A percentile compares a stretch with the other conserved stretches of the same genome.
Evolutionary conservation across 2,329 filamentous ascomycete genomes (phyloP).

Genomic region (Arthrobotrys megalospora): DNA sequence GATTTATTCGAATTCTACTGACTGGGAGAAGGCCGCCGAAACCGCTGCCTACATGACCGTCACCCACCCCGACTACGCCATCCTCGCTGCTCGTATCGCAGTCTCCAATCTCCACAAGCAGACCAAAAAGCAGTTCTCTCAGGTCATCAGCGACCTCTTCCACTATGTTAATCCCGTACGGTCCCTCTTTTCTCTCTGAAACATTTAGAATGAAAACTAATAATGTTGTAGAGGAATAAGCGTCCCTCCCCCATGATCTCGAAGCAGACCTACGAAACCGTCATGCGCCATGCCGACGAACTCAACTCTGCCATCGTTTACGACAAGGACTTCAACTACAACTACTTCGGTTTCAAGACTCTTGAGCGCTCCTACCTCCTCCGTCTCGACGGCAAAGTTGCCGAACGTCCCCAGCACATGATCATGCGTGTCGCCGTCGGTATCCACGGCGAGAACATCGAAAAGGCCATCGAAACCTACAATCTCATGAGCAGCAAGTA

Average conservation of each 20-base stretch:
- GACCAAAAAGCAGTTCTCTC: constrained; percentile 99
- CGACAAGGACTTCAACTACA: constrained; percentile 99
- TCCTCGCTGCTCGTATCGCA: constrained; percentile 96
- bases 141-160: constrained; percentile 92
- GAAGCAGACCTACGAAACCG: constrained; percentile 86
- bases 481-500: constrained; percentile 99
- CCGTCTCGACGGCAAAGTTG: constrained; percentile 94
- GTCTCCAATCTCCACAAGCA: constrained; percentile 99
- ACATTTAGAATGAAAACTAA: constrained; percentile 11
- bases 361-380: constrained; percentile 97
- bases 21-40: constrained; percentile 83
- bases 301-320: constrained; percentile 99
- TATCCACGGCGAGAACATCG: constrained; percentile 94
- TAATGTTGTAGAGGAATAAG: constrained; percentile 75
- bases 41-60: constrained; percentile 99
- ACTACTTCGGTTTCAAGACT: constrained; percentile 99
- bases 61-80: constrained; percentile 98
- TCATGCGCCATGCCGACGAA: constrained; percentile 97
- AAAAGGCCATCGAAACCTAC: constrained; percentile 96
- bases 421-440: constrained; percentile 99
- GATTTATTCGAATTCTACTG: not conserved
- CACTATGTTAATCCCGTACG: constrained; percentile 87
- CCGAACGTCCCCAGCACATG: constrained; percentile 98
- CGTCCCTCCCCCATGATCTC: constrained; percentile 94
- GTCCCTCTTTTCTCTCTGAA: not conserved